Base-by-base conservation (phyloP, 768 basidiomycete species). In the Cytidiella melzeri region DNA sequence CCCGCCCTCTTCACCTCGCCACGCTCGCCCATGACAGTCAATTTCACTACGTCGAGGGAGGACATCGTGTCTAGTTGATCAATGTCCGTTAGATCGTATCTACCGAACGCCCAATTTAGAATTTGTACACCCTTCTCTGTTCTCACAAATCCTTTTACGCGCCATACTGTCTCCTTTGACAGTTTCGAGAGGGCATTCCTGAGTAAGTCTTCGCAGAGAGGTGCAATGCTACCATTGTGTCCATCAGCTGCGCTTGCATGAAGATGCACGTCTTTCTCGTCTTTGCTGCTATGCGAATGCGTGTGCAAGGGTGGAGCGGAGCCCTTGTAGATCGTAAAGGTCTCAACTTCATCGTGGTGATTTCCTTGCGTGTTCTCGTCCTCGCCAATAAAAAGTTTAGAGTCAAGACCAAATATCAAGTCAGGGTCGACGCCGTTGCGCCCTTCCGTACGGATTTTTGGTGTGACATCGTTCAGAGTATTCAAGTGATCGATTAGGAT, bases 91-190 rank as follows among this genome's bases (percentile, higher is more conserved):
- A 85, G 66, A 23, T 92, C 89, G 61, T 78, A 83, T 36, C 93
- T 78, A 12, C 90, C 90, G 68, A 96, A 97, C 5, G 93, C 92
- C 91, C 92, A 97, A 62, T 97, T 97, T 51, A 95, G 58, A 51
- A 92, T 86, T 61, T 74, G 63, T 6, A 69, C 65, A 18, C 63
- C 64, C 21, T 63, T 64, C 2, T 59, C 55, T 21, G 89, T 63
- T 34, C 75, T 75, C 20, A 94, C 73, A 58, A 92, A 91, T 15
- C 93, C 94, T 61, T 97, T 97, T 27, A 94, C 84, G 55, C 87
- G 68, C 80, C 86, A 92, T 7, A 90, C 69, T 1, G 69, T 65
- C 60, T 91, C 89, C 54, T 84, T 87, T 19, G 81, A 74, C 9
- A 92, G 64, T 5, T 53, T 51, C 2, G 51, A 59, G 1, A 92